Evolutionary conservation across 371 early-diverging fungal species (phyloP).

Genomic region (Lichtheimia hyalospora): DNA sequence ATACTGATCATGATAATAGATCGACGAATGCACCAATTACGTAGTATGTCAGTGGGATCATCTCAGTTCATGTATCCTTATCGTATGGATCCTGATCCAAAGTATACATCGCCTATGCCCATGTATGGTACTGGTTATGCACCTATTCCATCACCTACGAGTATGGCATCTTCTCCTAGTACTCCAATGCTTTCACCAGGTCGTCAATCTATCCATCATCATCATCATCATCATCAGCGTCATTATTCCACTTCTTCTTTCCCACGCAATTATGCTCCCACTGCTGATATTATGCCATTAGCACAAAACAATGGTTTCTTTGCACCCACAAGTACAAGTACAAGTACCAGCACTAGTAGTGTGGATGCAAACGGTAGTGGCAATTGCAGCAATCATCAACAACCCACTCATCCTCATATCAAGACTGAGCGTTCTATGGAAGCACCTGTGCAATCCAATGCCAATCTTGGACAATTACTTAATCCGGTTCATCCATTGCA

Average conservation of each 20-base stretch:
- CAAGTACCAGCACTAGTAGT: not conserved
- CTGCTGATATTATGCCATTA: slow-evolving; percentile 2
- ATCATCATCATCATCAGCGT: slow-evolving; percentile 26
- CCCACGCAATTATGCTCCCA: slow-evolving; percentile 8
- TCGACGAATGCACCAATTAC: slow-evolving; percentile 19
- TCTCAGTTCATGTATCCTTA: slow-evolving; percentile 14
- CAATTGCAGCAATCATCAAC: slow-evolving; percentile 3
- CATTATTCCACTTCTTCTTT: slow-evolving; percentile 17
- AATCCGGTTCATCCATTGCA: slow-evolving; percentile 42
- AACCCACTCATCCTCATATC: not conserved
- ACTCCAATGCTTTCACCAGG: slow-evolving; percentile 45
- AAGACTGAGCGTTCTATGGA: not conserved
- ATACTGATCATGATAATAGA: slow-evolving; percentile 3
- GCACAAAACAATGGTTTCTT: not conserved
- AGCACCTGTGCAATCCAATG: slow-evolving; percentile 17
- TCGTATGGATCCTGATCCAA: slow-evolving; percentile 27
- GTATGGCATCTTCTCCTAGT: slow-evolving; percentile 38
- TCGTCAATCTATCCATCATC: slow-evolving; percentile 26
- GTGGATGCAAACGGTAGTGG: too few relatives aligned
- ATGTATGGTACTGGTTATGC: slow-evolving; percentile 25
- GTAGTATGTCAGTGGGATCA: slow-evolving; percentile 49
- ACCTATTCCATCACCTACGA: slow-evolving; percentile 36
- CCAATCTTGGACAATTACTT: slow-evolving; percentile 38
- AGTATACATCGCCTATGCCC: slow-evolving; percentile 4
- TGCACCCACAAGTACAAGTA: not conserved